These are phyloP conservation scores for Saccharomycopsis crataegensis DNA, from an alignment of 1,139 yeast genomes.

Conservation along the genomic window DNA sequence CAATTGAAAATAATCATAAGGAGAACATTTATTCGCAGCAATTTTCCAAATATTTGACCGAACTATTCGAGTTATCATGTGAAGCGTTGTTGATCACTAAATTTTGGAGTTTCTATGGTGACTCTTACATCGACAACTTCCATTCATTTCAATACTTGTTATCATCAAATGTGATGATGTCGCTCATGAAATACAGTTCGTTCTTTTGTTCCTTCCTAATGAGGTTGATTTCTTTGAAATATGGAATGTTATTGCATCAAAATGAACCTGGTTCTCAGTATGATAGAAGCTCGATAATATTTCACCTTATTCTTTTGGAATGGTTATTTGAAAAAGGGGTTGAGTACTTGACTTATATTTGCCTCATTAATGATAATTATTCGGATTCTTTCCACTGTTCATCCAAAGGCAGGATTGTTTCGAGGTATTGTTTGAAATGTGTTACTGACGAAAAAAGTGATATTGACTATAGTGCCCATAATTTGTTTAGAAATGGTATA, in stretches of 20 bases:
- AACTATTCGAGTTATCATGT: neutral
- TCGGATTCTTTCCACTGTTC: neutral
- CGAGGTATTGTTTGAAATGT: conserved; percentile 5
- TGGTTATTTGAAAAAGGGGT: neutral
- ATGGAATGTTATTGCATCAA: neutral
- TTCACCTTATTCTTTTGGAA: neutral
- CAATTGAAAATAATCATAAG: conserved; percentile 6
- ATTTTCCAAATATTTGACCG: neutral
- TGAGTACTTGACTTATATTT: neutral
- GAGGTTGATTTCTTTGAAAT: conserved; percentile 7
- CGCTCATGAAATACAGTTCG: conserved; percentile 3
- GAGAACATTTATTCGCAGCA: neutral
- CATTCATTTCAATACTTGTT: conserved; percentile 9
- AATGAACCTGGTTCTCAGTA: neutral
- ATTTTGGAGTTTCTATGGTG: conserved; percentile 14
- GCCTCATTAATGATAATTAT: neutral
- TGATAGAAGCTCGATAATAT: neutral
- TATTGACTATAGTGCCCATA: neutral
- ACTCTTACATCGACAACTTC: conserved; percentile 9
- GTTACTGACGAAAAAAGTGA: neutral
- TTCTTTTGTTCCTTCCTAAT: conserved; percentile 9
- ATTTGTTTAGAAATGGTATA: neutral
- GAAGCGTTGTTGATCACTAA: conserved; percentile 1
- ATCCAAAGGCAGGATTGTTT: neutral
- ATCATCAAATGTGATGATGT: neutral